phyloP scores from a whole-genome alignment of 768 basidiomycete genomes.

The Boletellus sp. region DNA sequence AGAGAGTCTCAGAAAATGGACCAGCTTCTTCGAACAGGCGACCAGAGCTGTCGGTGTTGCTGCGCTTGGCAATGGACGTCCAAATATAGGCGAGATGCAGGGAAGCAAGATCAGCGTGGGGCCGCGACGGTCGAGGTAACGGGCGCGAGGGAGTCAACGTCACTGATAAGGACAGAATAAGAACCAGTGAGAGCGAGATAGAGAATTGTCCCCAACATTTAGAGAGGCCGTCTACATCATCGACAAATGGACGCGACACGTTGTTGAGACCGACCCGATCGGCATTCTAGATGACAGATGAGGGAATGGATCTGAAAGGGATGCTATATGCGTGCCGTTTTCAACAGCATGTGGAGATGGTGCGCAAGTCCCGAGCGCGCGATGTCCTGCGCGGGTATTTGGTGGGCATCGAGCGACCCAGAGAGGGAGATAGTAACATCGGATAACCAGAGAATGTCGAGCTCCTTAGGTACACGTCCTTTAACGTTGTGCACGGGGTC shows the following conservation, averaged over 20 bases:
- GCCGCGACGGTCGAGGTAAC: slow-evolving; percentile 25
- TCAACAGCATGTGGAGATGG: slow-evolving; percentile 50
- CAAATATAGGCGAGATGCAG: slow-evolving; percentile 43
- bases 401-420: slow-evolving; percentile 47
- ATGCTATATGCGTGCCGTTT: slow-evolving; percentile 35
- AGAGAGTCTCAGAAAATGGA: slow-evolving; percentile 54
- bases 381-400: slow-evolving; percentile 40
- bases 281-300: slow-evolving; percentile 48
- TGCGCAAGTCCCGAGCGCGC: slow-evolving; percentile 46
- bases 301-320: slow-evolving; percentile 5
- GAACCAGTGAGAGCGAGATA: slow-evolving; percentile 3
- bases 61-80: slow-evolving; percentile 18
- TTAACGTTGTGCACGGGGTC: slow-evolving; percentile 30
- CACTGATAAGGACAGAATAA: slow-evolving; percentile 30
- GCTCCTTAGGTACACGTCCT: slow-evolving; percentile 31
- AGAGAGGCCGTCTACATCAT: slow-evolving; percentile 39
- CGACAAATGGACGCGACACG: slow-evolving; percentile 52
- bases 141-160: slow-evolving; percentile 38
- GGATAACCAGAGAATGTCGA: slow-evolving; percentile 51
- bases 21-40: slow-evolving; percentile 33
- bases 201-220: slow-evolving; percentile 35
- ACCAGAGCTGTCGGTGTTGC: slow-evolving; percentile 10
- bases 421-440: slow-evolving; percentile 51
- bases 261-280: slow-evolving; percentile 52
- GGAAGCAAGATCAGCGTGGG: slow-evolving; percentile 31